Evolutionary conservation across 2,329 filamentous ascomycete genomes (phyloP).

Genomic region (Berkeleyomyces rouxiae): DNA sequence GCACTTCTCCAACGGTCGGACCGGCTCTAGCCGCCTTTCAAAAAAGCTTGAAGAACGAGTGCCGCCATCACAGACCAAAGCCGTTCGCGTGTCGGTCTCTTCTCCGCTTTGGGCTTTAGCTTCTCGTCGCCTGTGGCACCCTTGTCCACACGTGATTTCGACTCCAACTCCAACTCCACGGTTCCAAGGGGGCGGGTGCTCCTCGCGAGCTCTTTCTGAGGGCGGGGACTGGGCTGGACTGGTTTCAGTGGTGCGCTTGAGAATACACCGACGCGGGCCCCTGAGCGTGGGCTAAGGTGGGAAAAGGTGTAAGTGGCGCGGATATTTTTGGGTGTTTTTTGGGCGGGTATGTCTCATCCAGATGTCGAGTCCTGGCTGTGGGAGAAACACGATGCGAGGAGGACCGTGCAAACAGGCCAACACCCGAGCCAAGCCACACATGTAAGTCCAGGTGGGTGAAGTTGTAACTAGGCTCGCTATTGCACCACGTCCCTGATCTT

Average conservation of each 20-base stretch:
- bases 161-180: background rate
- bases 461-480: too few species aligned
- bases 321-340: background rate
- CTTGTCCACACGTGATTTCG: background rate
- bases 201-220: too few species aligned
- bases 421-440: too few species aligned
- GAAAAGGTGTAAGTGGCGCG: background rate
- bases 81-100: too few species aligned
- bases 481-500: background rate
- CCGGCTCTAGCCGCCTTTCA: background rate
- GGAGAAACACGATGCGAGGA: background rate
- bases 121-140: background rate
- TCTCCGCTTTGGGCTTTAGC: background rate
- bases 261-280: background rate
- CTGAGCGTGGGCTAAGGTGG: background rate
- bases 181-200: background rate
- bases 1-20: background rate
- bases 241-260: background rate
- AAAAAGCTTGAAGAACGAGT: background rate
- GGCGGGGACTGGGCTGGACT: too few species aligned
- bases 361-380: background rate
- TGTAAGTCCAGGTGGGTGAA: too few species aligned
- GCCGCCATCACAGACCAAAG: background rate
- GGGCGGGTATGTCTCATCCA: background rate
- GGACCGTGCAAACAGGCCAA: background rate